Evolutionary conservation across 2,329 filamentous ascomycete genomes (phyloP).

Genomic region (Aspergillus sp.): DNA sequence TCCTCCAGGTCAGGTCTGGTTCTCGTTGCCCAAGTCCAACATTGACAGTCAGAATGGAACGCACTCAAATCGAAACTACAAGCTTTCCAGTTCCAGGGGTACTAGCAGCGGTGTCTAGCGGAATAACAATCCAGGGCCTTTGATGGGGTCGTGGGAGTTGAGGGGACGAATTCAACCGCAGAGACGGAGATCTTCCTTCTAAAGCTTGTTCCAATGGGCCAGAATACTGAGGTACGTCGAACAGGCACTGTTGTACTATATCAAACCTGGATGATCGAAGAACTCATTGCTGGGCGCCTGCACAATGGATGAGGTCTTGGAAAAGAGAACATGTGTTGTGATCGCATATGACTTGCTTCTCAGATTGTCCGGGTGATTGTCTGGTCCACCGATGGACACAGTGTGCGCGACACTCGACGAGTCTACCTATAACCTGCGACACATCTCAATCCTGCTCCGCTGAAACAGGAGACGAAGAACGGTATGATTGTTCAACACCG

Average conservation of each 20-base stretch:
- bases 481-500: conserved; percentile 39
- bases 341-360: neutral
- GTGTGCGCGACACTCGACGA: neutral
- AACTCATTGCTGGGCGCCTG: neutral
- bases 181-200: neutral
- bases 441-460: neutral
- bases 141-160: neutral
- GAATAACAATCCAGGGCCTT: neutral
- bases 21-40: neutral
- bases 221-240: neutral
- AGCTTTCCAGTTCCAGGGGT: neutral
- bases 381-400: neutral
- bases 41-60: neutral
- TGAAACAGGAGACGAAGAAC: conserved; percentile 30
- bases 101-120: neutral
- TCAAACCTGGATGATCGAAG: neutral
- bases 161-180: neutral
- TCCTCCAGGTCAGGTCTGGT: neutral
- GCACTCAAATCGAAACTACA: neutral
- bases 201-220: neutral
- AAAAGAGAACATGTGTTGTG: neutral
- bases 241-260: neutral
- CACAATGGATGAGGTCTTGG: neutral
- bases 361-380: neutral
- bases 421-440: neutral